Base-by-base conservation (phyloP, 768 basidiomycete species). In the Tephrocybe sp. region DNA sequence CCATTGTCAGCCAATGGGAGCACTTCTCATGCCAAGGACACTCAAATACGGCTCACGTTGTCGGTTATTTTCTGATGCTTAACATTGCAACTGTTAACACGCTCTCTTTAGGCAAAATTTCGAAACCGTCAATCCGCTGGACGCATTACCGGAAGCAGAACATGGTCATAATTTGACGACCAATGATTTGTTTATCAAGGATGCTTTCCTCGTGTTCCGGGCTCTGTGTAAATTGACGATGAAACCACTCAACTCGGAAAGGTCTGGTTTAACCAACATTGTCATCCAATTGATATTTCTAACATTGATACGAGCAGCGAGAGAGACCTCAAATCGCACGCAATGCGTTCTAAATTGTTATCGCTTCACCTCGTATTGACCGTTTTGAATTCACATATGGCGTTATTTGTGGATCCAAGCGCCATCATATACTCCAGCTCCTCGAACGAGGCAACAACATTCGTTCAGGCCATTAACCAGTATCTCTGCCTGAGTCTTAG, bases 181-280 rank as follows among this genome's bases (percentile, higher is more conserved):
- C n/a, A 84, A 89, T 44, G 96, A 99, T 58, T 70, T 98, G 47
- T 96, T 94, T 65, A 79, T 97, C 63, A 98, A 98, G 64, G 97
- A 99, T 63, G 94, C 97, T 0, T 99, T 98, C 74, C 79, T 99
- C 53, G 96, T 99, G 30, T 96, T 98, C 70, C 80, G 97, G 38
- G 95, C 97, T 0, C 75, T 99, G 9, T 98, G 97, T 74, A 98
- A 98, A 65, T 73, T 98, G 56, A 95, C 93, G 8, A 98, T 98
- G 95, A 98, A 98, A 66, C 90, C 95, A 9, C 72, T 99, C 39
- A 90, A 92, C 59, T 83, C 80, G 5, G 97, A 99, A 69, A 96
- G 92, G 95, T 94, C 39, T 43, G 81, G 30, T 26, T 16, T 41
- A 26, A 5, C 22, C 42, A 18, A 2, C 44, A 8, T 51, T 15